Evolutionary conservation across 768 basidiomycete species (phyloP), one percentile per base, ranked within the genome.

Genomic region (Pleurotus sapidus): DNA sequence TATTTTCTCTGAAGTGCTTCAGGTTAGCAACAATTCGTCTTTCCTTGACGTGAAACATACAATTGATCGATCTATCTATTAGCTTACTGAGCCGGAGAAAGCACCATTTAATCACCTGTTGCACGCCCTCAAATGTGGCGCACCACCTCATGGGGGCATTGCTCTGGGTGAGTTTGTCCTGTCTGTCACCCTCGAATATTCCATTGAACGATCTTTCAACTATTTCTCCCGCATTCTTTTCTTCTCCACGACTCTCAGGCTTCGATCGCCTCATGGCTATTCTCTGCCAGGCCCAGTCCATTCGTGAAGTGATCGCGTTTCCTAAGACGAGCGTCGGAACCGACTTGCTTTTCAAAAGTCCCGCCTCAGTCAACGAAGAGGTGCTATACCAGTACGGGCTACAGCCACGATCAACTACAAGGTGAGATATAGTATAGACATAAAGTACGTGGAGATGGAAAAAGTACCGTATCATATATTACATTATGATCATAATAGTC

Each of bases 281-380:
- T 61, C 80, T 98, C 3, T 95, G 93, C 76, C 84, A 86, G 60
- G 83, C 93, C 3, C 81, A 83, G 58, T 93, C 93, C 39, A 98
- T 98, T 63, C 82, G 93, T 59, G 94, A 97, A 65, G 95, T 98
- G 61, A 96, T 98, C 62, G 95, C 95, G 17, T 98, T 98, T 76
- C 95, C 95, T 7, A 98, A 98, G 77, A 89, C 90, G 6, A 83
- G 85, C 40, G 83, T 75, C 58, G 95, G 95, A 4, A 81, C 85
- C 20, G 95, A 98, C 72, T 83, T 87, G 43, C 83, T 96, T 39
- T 95, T 97, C 79, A 89, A 85, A 72, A 93, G 93, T 71, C 95
- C 95, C 40, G 85, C 91, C 11, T 64, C 80, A 15, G 77, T 86
- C 56, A 65, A 68, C 56, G 67, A 72, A 20, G 77, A 81, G 34